Evolutionary conservation across 139 green algal genomes (phyloP).

Genomic region (Chlamydomonas eustigma): DNA sequence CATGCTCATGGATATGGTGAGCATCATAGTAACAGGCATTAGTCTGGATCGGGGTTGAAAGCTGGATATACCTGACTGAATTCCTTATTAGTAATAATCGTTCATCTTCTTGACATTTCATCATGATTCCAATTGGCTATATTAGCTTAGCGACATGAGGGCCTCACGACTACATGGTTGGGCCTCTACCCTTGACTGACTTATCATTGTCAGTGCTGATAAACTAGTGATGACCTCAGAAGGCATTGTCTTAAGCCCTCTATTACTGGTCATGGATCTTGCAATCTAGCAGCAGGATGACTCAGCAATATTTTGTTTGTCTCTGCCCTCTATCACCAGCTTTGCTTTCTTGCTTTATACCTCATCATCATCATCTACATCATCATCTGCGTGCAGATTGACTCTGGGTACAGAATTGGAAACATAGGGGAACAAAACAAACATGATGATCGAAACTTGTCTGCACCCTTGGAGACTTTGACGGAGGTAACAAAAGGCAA

Average conservation of each 20-base stretch:
- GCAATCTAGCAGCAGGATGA: background rate
- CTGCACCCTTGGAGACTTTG: background rate
- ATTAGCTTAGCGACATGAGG: too few relatives aligned
- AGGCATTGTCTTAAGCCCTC: background rate
- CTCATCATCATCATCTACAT: background rate
- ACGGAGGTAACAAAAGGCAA: constrained; percentile 44
- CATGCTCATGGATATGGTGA: background rate
- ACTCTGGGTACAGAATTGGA: constrained; percentile 38
- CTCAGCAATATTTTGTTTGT: background rate
- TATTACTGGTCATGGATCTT: background rate
- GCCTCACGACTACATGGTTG: too few relatives aligned
- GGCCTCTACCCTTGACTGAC: too few relatives aligned
- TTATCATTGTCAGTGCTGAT: background rate
- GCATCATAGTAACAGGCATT: background rate
- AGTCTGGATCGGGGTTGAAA: background rate
- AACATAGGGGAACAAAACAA: constrained; percentile 40
- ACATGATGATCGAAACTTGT: constrained; percentile 2
- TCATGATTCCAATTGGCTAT: too few relatives aligned
- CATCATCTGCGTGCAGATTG: background rate
- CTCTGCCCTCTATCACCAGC: background rate
- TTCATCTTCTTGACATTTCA: background rate
- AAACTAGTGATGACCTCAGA: background rate
- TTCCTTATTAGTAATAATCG: background rate
- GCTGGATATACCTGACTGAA: background rate
- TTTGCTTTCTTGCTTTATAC: background rate